A percentile compares a stretch with the other conserved stretches of the same genome.
phyloP scores from a whole-genome alignment of 352 stramenopile genomes.

The Blastocystis hominis region DNA sequence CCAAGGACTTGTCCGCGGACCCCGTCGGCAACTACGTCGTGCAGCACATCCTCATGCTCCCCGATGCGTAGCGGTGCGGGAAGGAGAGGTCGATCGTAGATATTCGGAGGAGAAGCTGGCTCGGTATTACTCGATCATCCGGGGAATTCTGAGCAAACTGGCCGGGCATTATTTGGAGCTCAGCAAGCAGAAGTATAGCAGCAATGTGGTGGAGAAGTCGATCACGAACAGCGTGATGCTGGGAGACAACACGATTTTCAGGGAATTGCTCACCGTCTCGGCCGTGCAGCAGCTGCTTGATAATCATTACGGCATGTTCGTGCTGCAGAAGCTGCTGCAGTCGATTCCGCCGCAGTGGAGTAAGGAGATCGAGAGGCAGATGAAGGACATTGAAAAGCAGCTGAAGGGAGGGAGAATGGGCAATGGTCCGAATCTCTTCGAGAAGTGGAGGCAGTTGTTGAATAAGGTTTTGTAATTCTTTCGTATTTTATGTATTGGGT shows the following conservation, averaged over 20 bases:
- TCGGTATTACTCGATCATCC: neutral
- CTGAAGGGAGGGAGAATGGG: neutral
- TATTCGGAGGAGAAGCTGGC: neutral
- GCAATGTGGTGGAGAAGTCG: constrained; percentile 43
- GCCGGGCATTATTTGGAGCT: constrained; percentile 28
- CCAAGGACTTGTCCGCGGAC: neutral
- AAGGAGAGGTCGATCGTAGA: neutral
- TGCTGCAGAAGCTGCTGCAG: constrained; percentile 48
- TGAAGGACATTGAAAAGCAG: neutral
- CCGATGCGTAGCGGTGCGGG: neutral
- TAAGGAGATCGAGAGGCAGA: neutral
- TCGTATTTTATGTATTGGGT: constrained; percentile 29
- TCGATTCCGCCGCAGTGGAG: neutral
- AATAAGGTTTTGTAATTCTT: constrained; percentile 31
- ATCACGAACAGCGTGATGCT: neutral
- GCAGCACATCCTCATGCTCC: constrained; percentile 17
- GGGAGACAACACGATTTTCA: neutral
- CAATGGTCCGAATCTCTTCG: neutral
- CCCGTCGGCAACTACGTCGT: constrained; percentile 49
- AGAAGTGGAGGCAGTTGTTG: constrained; percentile 52
- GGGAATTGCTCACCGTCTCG: neutral
- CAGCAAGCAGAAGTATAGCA: constrained; percentile 53
- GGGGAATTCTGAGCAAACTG: neutral
- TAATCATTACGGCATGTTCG: constrained; percentile 37
- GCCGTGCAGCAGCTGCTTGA: constrained; percentile 16